Base-by-base conservation (phyloP, 306 rosid species). In the Rosa persica region DNA sequence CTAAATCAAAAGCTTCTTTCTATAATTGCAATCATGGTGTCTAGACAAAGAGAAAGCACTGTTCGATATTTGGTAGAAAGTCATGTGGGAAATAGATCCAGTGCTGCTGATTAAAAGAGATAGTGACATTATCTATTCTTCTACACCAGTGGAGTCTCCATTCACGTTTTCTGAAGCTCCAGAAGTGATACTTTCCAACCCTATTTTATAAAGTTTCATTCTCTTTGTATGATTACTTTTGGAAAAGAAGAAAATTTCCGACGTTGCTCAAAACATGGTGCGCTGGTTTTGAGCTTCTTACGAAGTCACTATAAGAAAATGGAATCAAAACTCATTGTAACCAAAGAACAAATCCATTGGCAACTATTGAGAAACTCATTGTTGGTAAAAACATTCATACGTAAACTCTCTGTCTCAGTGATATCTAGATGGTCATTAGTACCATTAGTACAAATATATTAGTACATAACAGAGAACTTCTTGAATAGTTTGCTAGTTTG, bases 141-240 rank as follows among this genome's bases (percentile, higher is more conserved):
- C 57, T 16, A 44, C 70, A 3, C 57, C 20, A 60, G 78, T 49
- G 64, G 76, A 19, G 52, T 42, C 48, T 67, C 48, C 71, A 67
- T 39, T 67, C 71, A 67, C 27, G 71, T 38, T 67, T 65, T 19
- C 7, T 67, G 6, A 19, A 38, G 70, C 13, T 62, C n/a, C 40
- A 36, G 25, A 38, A 66, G 2, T 66, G 47, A 17, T 19, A 38
- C 23, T 17, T 38, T 15, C 17, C 17, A 0, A 25, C 16, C 67
- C 39, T 64, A 16, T 2, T 6, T 20, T 22, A 55, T 3, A 38
- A n/a, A 38, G 16, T 27, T 15, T 34, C 4, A 36, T 36, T 38
- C 20, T 57, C 36, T 30, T 17, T 62, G 17, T 23, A 27, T 62
- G 68, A 62, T 62, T 62, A 12, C 68, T 30, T 34, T 30, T 5